Evolutionary conservation across 768 basidiomycete genomes (phyloP).

Genomic region (Suillus placidus): DNA sequence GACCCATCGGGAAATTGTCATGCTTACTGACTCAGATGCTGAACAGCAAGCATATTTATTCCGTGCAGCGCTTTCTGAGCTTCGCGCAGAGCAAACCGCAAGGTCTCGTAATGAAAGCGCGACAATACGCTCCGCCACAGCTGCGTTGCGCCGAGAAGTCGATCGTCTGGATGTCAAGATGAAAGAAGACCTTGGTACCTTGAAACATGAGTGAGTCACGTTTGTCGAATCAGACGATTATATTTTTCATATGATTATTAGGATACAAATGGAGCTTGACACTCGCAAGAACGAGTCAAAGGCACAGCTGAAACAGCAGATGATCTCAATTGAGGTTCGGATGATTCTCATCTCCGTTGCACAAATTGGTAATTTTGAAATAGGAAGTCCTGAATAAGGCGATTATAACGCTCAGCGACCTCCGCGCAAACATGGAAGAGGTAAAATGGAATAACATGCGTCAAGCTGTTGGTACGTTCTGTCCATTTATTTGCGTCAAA

Average conservation of each 20-base stretch:
- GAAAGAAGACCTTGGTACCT: constrained; percentile 86
- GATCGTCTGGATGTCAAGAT: constrained; percentile 86
- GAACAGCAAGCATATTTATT: constrained; percentile 92
- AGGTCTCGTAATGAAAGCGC: constrained; percentile 83
- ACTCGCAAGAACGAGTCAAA: constrained; percentile 90
- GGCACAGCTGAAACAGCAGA: constrained; percentile 80
- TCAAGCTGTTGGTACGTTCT: constrained; percentile 68
- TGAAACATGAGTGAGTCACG: constrained; percentile 87
- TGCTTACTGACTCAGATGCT: background rate
- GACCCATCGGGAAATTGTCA: constrained; percentile 2
- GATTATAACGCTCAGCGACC: constrained; percentile 72
- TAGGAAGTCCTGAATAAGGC: constrained; percentile 79
- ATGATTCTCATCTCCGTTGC: background rate
- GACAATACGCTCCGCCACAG: constrained; percentile 72
- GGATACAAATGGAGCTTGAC: constrained; percentile 96
- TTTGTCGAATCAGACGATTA: background rate
- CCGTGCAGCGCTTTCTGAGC: constrained; percentile 88
- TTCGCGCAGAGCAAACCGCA: constrained; percentile 83
- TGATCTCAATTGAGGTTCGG: constrained; percentile 80
- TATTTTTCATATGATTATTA: constrained; percentile 34
- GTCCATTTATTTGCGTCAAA: background rate
- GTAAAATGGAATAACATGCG: constrained; percentile 91
- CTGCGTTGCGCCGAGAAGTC: constrained; percentile 83
- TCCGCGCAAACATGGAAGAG: constrained; percentile 81
- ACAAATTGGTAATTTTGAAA: constrained; percentile 3